Conservation (phyloP, 164 flowering plant species). For the Paratinospora sagittata region DNA sequence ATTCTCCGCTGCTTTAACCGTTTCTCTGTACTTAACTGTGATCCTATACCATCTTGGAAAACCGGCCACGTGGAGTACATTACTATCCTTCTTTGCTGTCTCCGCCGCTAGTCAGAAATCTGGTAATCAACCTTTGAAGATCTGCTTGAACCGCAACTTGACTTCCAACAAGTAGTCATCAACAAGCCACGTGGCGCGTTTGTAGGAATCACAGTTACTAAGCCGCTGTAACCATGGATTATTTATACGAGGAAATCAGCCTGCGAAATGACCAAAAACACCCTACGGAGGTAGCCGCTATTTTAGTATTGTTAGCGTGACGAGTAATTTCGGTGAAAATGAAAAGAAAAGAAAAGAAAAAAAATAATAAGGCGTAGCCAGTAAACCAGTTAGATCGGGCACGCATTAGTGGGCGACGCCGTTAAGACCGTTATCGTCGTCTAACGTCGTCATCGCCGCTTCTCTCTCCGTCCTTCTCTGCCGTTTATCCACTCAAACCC, state of each 20-base stretch:
- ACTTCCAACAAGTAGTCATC: background rate
- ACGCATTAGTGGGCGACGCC: conserved; percentile 1
- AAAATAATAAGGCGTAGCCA: no score
- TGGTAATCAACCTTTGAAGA: background rate
- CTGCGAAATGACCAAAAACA: background rate
- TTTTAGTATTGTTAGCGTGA: no score
- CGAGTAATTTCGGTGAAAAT: background rate
- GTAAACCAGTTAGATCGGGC: no score
- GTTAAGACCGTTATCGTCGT: conserved; percentile 5
- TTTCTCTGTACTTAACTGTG: no score
- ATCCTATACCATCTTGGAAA: background rate
- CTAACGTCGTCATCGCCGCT: background rate
- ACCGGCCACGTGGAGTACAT: background rate
- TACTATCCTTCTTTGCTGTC: background rate
- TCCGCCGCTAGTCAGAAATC: background rate
- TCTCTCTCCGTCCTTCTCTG: background rate
- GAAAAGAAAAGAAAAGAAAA: background rate
- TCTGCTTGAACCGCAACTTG: background rate
- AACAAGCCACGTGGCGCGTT: background rate
- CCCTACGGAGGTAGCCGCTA: background rate
- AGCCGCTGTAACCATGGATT: background rate
- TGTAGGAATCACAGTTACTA: background rate
- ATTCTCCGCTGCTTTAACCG: no score
- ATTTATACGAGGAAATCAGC: background rate
- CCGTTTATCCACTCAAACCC: background rate